Conservation (phyloP, 2,329 filamentous ascomycete genomes). For the Eutypella sp. region DNA sequence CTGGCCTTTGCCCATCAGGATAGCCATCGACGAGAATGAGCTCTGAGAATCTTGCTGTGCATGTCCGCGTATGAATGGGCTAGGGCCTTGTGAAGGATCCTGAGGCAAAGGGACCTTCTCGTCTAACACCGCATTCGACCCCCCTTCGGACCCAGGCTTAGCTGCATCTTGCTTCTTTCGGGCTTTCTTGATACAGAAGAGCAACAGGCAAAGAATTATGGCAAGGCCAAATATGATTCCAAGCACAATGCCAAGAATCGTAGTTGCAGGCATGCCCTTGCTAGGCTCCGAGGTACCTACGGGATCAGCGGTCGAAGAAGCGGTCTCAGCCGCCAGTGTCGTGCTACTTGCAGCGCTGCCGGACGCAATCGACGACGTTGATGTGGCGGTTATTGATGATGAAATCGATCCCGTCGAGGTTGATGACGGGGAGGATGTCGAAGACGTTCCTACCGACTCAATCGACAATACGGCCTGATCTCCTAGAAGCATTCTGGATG, state of each 20-base stretch:
- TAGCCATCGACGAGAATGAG: conserved; percentile 60
- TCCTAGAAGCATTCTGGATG: conserved; percentile 54
- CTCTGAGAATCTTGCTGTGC: conserved; percentile 47
- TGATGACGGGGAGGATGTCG: conserved; percentile 20
- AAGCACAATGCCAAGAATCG: conserved; percentile 75
- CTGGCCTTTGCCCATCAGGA: conserved; percentile 58
- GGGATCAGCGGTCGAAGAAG: conserved; percentile 2
- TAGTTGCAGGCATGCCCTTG: conserved; percentile 38
- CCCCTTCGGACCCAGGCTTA: conserved; percentile 40
- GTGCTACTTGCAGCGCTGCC: conserved; percentile 17
- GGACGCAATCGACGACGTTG: conserved; percentile 20
- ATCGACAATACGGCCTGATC: conserved; percentile 35
- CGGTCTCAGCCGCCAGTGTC: conserved; percentile 7
- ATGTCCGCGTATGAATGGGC: conserved; percentile 46
- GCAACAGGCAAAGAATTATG: conserved; percentile 62
- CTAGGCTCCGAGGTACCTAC: conserved; percentile 15
- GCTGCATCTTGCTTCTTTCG: conserved; percentile 50
- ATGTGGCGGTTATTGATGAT: conserved; percentile 17
- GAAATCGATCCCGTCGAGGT: conserved; percentile 22
- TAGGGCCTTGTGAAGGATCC: conserved; percentile 40
- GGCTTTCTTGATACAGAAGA: conserved; percentile 62
- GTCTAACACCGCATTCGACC: conserved; percentile 41
- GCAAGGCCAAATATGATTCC: conserved; percentile 75
- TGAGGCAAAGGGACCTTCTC: conserved; percentile 49
- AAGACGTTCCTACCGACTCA: conserved; percentile 26